Evolutionary conservation across 306 rosid species (phyloP).

Genomic region (Castanospermum australe): DNA sequence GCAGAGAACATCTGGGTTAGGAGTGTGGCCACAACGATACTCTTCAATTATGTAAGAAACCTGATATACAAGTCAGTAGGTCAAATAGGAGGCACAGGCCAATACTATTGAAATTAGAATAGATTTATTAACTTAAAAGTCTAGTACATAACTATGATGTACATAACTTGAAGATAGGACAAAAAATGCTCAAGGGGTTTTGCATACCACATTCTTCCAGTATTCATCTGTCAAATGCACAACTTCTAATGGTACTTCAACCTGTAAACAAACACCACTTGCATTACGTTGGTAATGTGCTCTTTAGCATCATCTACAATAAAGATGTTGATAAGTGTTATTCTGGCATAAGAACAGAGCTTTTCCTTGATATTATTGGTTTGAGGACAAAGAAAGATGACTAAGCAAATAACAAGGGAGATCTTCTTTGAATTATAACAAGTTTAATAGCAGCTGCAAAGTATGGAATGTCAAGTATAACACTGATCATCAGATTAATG

Average conservation of each 20-base stretch:
- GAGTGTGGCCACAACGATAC: slow-evolving; percentile 90
- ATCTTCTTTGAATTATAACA: background rate
- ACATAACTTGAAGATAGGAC: background rate
- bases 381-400: background rate
- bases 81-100: background rate
- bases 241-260: slow-evolving; percentile 79
- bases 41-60: slow-evolving; percentile 87
- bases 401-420: background rate
- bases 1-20: slow-evolving; percentile 93
- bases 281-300: background rate
- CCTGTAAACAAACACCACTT: slow-evolving; percentile 43
- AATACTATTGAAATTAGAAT: slow-evolving; percentile 1
- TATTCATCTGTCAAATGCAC: slow-evolving; percentile 95
- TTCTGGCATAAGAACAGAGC: background rate
- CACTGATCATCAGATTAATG: background rate
- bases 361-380: background rate
- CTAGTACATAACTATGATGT: background rate
- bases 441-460: background rate
- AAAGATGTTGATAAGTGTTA: background rate
- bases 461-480: background rate
- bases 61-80: slow-evolving; percentile 39
- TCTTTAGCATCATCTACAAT: background rate
- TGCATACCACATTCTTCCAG: slow-evolving; percentile 85
- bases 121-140: background rate
- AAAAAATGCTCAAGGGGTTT: background rate